phyloP scores from a whole-genome alignment of 2,329 filamentous ascomycete genomes.

The Colletotrichum magnum region DNA sequence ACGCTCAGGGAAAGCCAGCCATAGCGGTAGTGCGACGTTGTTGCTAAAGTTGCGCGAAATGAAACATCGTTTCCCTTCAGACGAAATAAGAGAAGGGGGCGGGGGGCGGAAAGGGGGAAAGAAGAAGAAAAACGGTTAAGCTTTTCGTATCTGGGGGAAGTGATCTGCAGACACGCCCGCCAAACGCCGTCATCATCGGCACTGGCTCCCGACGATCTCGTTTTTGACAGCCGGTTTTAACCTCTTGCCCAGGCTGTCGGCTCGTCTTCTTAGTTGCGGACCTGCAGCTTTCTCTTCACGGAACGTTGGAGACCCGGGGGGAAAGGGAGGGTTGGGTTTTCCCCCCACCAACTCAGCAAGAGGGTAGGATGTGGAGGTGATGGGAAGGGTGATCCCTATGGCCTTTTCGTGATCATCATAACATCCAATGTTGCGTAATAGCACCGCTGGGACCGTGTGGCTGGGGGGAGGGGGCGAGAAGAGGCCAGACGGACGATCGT shows the following conservation, averaged over 20 bases:
- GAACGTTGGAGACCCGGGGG: slow-evolving; percentile 10
- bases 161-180: background rate
- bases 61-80: slow-evolving; percentile 26
- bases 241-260: background rate
- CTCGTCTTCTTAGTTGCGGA: slow-evolving; percentile 1
- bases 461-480: background rate
- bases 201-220: background rate
- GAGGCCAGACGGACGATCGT: slow-evolving; percentile 7
- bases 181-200: slow-evolving; percentile 18
- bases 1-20: slow-evolving; percentile 4
- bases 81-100: background rate
- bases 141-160: slow-evolving; percentile 9
- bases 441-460: background rate
- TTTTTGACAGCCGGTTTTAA: background rate
- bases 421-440: slow-evolving; percentile 18
- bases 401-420: background rate
- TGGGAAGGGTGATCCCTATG: too few relatives aligned
- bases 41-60: slow-evolving; percentile 13
- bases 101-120: too few relatives aligned
- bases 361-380: background rate
- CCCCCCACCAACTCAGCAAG: background rate
- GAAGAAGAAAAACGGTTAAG: background rate
- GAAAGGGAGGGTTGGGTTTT: too few relatives aligned
- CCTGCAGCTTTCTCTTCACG: slow-evolving; percentile 19
- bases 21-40: slow-evolving; percentile 7